phyloP scores from a whole-genome alignment of 2,329 filamentous ascomycete species.

The Coniosporium tulheliwenetii region DNA sequence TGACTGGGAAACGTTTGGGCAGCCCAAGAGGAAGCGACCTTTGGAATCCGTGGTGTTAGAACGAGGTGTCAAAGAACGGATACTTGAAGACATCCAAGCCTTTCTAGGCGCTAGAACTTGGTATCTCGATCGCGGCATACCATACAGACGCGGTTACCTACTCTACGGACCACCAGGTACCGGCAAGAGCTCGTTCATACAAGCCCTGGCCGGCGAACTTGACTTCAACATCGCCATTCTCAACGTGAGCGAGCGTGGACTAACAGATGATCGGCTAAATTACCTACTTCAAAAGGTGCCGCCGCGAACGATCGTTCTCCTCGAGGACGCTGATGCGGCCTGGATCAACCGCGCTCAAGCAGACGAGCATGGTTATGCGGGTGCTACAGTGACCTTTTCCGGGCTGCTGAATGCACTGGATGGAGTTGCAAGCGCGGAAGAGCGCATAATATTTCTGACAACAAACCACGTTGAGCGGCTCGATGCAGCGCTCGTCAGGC shows the following conservation, averaged over 20 bases:
- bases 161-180: slow-evolving; percentile 81
- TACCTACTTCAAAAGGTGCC: slow-evolving; percentile 77
- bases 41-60: slow-evolving; percentile 79
- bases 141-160: slow-evolving; percentile 78
- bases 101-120: slow-evolving; percentile 68
- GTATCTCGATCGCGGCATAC: slow-evolving; percentile 91
- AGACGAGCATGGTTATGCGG: slow-evolving; percentile 69
- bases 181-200: slow-evolving; percentile 92
- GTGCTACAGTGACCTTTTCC: slow-evolving; percentile 85
- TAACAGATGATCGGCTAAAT: slow-evolving; percentile 80
- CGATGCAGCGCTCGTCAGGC: slow-evolving; percentile 76
- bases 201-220: slow-evolving; percentile 80
- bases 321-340: slow-evolving; percentile 86
- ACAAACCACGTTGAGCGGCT: slow-evolving; percentile 87
- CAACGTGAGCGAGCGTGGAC: slow-evolving; percentile 75
- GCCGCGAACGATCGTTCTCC: slow-evolving; percentile 61
- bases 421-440: slow-evolving; percentile 86
- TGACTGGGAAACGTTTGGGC: slow-evolving; percentile 73
- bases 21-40: slow-evolving; percentile 73
- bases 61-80: slow-evolving; percentile 63
- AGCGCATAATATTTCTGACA: slow-evolving; percentile 84
- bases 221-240: slow-evolving; percentile 88
- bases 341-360: slow-evolving; percentile 67
- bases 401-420: slow-evolving; percentile 60
- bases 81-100: slow-evolving; percentile 67